phyloP scores from a whole-genome alignment of 805 yeast species.

The Ascoidea asiatica region DNA sequence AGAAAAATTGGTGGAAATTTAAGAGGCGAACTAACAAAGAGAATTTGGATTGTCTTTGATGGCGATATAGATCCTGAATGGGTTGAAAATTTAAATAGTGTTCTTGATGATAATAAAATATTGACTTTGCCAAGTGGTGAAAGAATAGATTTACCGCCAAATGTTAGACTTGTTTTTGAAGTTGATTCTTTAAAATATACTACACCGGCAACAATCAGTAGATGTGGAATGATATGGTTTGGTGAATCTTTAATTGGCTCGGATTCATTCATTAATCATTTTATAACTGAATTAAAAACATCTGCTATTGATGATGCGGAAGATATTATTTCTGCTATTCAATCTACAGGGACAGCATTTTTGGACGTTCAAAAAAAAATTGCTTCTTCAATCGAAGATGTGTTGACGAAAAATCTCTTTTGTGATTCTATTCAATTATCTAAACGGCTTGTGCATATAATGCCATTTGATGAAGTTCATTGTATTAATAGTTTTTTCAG shows the following conservation, averaged over 20 bases:
- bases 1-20: constrained; percentile 39
- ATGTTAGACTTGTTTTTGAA: constrained; percentile 63
- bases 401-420: too few species aligned
- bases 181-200: constrained; percentile 52
- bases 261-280: constrained; percentile 13
- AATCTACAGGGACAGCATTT: not conserved
- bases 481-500: constrained; percentile 23
- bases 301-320: constrained; percentile 12
- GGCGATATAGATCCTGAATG: constrained; percentile 91
- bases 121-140: constrained; percentile 87
- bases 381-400: not conserved
- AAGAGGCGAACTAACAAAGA: constrained; percentile 41
- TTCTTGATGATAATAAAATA: constrained; percentile 73
- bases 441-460: not conserved
- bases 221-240: constrained; percentile 84
- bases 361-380: not conserved
- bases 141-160: constrained; percentile 50
- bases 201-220: constrained; percentile 83
- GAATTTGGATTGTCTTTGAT: constrained; percentile 75
- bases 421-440: not conserved
- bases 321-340: constrained; percentile 5
- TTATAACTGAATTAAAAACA: constrained; percentile 9
- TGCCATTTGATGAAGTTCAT: not conserved
- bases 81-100: constrained; percentile 85
- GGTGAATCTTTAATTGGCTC: constrained; percentile 21